Conservation (phyloP, 176 grass and related monocot species). For the Aegilops speltoides region DNA sequence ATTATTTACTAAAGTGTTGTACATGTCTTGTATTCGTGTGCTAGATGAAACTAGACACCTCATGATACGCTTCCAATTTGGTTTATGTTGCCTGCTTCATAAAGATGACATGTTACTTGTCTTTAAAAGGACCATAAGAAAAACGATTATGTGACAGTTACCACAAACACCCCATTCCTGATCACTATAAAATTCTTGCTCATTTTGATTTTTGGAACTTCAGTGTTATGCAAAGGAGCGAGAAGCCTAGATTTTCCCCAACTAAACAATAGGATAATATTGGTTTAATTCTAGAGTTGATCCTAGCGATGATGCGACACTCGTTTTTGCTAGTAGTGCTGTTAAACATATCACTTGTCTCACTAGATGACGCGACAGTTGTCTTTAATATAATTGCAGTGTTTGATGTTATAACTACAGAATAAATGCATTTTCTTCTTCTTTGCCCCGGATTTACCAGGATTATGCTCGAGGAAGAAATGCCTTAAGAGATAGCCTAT, state of each 20-base stretch:
- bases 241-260: constrained; percentile 9
- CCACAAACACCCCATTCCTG: neutral
- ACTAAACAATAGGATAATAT: neutral
- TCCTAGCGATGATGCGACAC: neutral
- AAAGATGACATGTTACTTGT: neutral
- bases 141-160: neutral
- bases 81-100: neutral
- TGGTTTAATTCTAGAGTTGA: neutral
- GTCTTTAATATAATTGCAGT: neutral
- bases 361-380: neutral
- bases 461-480: neutral
- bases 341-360: neutral
- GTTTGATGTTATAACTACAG: neutral
- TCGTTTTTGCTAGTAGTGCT: neutral
- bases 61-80: neutral
- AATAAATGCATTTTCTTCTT: neutral
- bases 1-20: neutral
- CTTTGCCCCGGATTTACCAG: neutral
- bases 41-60: neutral
- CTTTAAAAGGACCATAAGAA: neutral
- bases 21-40: constrained; percentile 19
- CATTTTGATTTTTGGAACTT: neutral
- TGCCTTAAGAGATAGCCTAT: neutral
- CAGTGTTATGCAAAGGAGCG: neutral
- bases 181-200: neutral